These are phyloP conservation scores for Candida xiaguanensis DNA, from an alignment of 805 yeast genomes.

Conservation along the genomic window DNA sequence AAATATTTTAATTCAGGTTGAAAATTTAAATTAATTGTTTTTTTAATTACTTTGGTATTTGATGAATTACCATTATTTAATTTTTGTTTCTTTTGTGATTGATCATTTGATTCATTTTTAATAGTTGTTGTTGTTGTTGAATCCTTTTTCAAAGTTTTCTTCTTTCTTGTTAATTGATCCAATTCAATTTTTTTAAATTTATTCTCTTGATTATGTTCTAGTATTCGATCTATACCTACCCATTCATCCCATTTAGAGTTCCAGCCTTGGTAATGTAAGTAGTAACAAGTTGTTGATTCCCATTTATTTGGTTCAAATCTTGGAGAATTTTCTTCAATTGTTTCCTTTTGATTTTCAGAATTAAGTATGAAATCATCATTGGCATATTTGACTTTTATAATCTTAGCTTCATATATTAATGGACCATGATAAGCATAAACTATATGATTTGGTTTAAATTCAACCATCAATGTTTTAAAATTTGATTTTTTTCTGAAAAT, in stretches of 20 bases:
- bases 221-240: conserved; percentile 69
- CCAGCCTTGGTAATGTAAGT: conserved; percentile 94
- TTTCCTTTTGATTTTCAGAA: conserved; percentile 37
- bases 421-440: conserved; percentile 88
- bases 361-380: conserved; percentile 37
- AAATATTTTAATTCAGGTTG: conserved; percentile 66
- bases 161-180: conserved; percentile 25
- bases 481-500: background rate
- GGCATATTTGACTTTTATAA: conserved; percentile 60
- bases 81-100: conserved; percentile 5
- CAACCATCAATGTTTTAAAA: conserved; percentile 26
- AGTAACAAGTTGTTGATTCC: conserved; percentile 42
- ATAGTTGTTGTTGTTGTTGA: background rate
- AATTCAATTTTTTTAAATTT: conserved; percentile 62
- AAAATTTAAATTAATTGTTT: conserved; percentile 10
- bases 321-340: conserved; percentile 23
- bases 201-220: conserved; percentile 68
- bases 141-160: conserved; percentile 10
- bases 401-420: conserved; percentile 81
- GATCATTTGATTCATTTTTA: background rate
- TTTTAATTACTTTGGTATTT: conserved; percentile 16
- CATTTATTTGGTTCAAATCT: conserved; percentile 11
- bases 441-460: conserved; percentile 26
- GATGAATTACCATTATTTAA: background rate
- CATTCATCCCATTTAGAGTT: conserved; percentile 96